Conservation (phyloP, 2,329 filamentous ascomycete species). For the Penicillium sp. region DNA sequence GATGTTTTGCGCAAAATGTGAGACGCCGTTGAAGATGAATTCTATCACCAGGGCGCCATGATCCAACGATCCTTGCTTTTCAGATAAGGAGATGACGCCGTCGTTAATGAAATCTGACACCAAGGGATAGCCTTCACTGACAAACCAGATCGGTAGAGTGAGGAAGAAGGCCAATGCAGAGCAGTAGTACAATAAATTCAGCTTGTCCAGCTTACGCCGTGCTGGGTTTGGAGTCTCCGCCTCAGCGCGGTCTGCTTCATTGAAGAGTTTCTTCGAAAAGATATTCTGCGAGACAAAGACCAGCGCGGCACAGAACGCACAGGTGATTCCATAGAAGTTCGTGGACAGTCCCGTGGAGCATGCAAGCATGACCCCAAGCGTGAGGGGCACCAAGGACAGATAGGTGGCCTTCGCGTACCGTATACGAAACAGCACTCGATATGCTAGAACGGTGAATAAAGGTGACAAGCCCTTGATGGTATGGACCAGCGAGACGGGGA, state of each 20-base stretch:
- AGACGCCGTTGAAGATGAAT: slow-evolving; percentile 93
- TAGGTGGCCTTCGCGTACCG: slow-evolving; percentile 83
- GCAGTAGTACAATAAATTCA: slow-evolving; percentile 96
- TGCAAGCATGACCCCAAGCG: slow-evolving; percentile 88
- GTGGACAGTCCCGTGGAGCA: slow-evolving; percentile 88
- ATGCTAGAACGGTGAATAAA: slow-evolving; percentile 89
- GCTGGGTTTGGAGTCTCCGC: slow-evolving; percentile 58
- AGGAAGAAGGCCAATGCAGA: slow-evolving; percentile 85
- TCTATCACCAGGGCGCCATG: slow-evolving; percentile 63
- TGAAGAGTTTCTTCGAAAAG: slow-evolving; percentile 96
- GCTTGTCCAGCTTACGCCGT: slow-evolving; percentile 82
- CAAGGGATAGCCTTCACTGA: slow-evolving; percentile 75
- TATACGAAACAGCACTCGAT: slow-evolving; percentile 82
- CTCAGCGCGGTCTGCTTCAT: slow-evolving; percentile 81
- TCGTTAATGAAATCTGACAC: slow-evolving; percentile 73
- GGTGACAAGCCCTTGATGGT: slow-evolving; percentile 98
- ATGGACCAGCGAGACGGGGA: slow-evolving; percentile 93
- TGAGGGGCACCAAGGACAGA: slow-evolving; percentile 81
- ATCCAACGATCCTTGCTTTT: slow-evolving; percentile 66
- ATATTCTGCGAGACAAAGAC: slow-evolving; percentile 99
- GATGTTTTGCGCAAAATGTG: slow-evolving; percentile 95
- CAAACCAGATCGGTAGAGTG: slow-evolving; percentile 87
- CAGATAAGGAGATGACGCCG: slow-evolving; percentile 69
- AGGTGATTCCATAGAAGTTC: slow-evolving; percentile 82
- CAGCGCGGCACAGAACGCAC: slow-evolving; percentile 81